Base-by-base conservation (phyloP, 441 rosid species). In the Adansonia gregorii region DNA sequence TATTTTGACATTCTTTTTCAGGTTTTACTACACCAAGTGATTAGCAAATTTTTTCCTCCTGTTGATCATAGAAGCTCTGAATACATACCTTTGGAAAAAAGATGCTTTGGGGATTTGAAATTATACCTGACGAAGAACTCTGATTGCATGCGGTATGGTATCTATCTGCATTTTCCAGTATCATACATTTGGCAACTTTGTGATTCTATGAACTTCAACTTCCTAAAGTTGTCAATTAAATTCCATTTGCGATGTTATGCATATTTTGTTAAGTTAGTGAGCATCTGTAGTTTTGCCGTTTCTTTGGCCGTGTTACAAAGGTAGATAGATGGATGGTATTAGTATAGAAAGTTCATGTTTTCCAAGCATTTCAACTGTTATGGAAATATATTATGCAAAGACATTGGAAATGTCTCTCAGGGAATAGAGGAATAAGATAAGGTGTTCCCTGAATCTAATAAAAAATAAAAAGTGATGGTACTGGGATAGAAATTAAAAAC, bases 21-120 rank as follows among this genome's bases (percentile, higher is more conserved):
- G 99, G 88, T 96, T 80, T 85, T 96, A 81, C 94, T 94, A 59
- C 89, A 91, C 84, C 94, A 92, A 79, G 98, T 96, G 78, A 86
- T 96, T 82, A 78, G 84, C 80, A 93, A 91, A 81, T 81, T 82
- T 41, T 86, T 88, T 81, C 89, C 86, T 43, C 69, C 79, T 54
- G 4, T 82, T 79, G 89, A 84, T 76, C 77, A 77, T 70, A 77
- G 78, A 78, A 78, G 84, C 60, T 78, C 84, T 74, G 88, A 86
- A 77, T 72, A 72, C 15, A 8, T 85, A 65, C 84, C 89, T 76
- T 71, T 96, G 81, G 98, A 92, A 88, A 88, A 91, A 79, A 89
- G 76, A 65, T 91, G 94, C 85, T 93, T 96, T 78, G 89, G 85
- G 83, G 90, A 91, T 84, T 85, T 96, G 87, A 91, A 88, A 84